Evolutionary conservation across 441 rosid genomes (phyloP).

Genomic region (Erodium chrysanthum): DNA sequence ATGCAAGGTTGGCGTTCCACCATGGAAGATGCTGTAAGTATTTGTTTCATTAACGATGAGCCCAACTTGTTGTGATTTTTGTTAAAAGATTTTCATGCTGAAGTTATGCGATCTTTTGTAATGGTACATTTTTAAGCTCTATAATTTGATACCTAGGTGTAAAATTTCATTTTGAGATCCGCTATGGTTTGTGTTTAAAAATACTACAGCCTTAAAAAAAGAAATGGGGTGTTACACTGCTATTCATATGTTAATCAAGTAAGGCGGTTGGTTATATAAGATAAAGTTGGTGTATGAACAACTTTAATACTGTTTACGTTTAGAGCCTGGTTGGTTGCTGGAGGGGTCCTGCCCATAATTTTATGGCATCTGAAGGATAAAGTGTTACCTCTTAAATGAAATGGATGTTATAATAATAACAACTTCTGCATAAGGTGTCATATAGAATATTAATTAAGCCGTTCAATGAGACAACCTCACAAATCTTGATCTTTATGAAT

Average conservation of each 20-base stretch:
- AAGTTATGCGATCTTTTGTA: not conserved
- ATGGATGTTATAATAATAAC: not conserved
- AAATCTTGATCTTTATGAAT: too few species aligned
- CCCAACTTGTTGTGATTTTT: not conserved
- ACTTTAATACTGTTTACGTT: not conserved
- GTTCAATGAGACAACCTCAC: too few species aligned
- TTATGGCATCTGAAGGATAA: not conserved
- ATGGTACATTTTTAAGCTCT: not conserved
- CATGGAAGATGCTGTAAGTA: conserved; percentile 98
- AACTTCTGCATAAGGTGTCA: too few species aligned
- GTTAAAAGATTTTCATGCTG: not conserved
- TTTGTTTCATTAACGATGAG: not conserved
- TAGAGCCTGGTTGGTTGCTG: not conserved
- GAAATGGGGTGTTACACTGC: not conserved
- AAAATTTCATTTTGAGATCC: not conserved
- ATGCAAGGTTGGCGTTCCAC: conserved; percentile 99
- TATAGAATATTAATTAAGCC: too few species aligned
- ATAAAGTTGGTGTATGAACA: not conserved
- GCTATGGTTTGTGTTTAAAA: not conserved
- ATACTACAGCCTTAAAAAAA: not conserved
- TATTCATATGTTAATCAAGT: not conserved
- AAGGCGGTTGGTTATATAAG: not conserved
- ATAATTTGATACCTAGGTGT: not conserved
- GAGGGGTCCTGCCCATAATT: not conserved
- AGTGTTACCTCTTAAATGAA: not conserved